A percentile compares a stretch with the other conserved stretches of the same genome.
Conservation (phyloP, 176 grass and related monocot species). For the Oryza brachyantha region DNA sequence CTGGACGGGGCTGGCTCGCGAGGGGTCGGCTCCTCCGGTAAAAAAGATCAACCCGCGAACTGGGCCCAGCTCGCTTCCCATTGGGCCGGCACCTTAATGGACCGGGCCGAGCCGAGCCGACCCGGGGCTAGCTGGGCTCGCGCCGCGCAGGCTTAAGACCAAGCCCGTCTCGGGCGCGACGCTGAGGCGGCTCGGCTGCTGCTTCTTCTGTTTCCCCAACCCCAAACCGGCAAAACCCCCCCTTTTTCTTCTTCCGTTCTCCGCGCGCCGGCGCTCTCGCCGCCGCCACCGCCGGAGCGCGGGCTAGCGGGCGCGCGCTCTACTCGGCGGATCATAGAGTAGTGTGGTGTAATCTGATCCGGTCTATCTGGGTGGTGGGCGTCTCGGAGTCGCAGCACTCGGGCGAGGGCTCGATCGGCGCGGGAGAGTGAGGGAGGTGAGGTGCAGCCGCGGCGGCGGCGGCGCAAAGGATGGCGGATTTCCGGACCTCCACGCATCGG, state of each 20-base stretch:
- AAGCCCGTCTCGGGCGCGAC: neutral
- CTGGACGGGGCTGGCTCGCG: neutral
- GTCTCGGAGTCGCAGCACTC: neutral
- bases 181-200: neutral
- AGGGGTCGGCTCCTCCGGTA: neutral
- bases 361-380: neutral
- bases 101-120: no score
- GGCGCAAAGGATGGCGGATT: conserved; percentile 61
- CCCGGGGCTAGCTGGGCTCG: neutral
- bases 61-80: no score
- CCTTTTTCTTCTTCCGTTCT: neutral
- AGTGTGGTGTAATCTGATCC: neutral
- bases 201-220: neutral
- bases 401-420: conserved; percentile 16
- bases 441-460: neutral
- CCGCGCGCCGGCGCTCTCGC: neutral
- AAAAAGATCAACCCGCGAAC: neutral
- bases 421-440: neutral
- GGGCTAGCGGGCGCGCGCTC: neutral
- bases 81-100: neutral
- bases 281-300: no score
- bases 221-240: neutral
- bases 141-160: neutral
- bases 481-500: conserved; percentile 79
- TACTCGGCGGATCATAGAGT: neutral